Evolutionary conservation across 2,329 filamentous ascomycete species (phyloP), one percentile per base, ranked within the genome.

Genomic region (Exophiala bonariae): DNA sequence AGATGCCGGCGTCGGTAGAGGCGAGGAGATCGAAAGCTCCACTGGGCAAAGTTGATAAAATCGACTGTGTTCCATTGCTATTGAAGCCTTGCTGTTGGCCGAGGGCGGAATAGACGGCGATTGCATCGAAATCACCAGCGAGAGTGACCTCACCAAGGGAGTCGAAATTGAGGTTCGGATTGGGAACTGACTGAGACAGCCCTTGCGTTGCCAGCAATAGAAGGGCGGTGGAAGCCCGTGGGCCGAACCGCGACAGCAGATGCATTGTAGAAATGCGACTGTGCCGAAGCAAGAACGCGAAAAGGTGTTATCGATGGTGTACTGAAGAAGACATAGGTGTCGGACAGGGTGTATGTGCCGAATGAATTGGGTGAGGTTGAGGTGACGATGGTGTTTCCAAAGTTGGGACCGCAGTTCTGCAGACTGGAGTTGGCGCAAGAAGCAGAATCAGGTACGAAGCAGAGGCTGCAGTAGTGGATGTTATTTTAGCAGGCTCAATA

Each of bases 101-200:
- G 61, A 86, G 77, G 61, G 84, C 97, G 63, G 91, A 76, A 72
- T 93, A 97, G 31, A 96, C 74, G 10, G 93, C 96, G 60, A 97
- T 87, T 44, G 90, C 89, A 61, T 88, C 83, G 66, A 96, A 99
- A 69, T 96, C 85, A 59, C 93, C 93, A 1, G 83, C 86, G 49
- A 99, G 78, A 44, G 87, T 90, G 57, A 96, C 84, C 59, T 87
- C 82, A 48, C 93, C 93, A 28, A 99, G 75, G 47, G 83, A 74
- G 20, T 79, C 80, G 49, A 96, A 78, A 64, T 95, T 87, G 63
- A 99, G 80, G 61, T 91, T 83, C 47, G 87, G 75, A 11, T 81
- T 73, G 3, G 88, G 82, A 31, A 82, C 77, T 11, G 80, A 66
- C 36, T 55, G 54, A 14, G 47, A 47, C 16, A 44, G 31, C 37